Base-by-base conservation (phyloP, 2,329 filamentous ascomycete species). In the Clathrospora elynae region DNA sequence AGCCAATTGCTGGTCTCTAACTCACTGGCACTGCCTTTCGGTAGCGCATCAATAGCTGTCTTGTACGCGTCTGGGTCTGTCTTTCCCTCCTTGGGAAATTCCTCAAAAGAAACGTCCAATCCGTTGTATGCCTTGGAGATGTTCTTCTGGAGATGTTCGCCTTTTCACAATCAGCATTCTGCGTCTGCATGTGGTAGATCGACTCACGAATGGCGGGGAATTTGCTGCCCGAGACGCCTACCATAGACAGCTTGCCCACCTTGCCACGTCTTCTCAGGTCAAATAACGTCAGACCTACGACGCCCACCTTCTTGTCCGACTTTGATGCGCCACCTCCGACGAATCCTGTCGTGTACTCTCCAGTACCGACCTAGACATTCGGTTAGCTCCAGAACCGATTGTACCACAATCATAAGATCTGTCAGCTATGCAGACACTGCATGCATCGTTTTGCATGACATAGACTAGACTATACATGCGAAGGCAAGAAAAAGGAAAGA, bases 271-370 rank as follows among this genome's bases (percentile, higher is more conserved):
- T 81, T 47, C 91, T 84, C 55, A 96, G 78, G 70, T 96, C 91
- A 70, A 96, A 95, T 56, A 96, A 78, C 16, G 88, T 92, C 68
- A 96, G 75, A 26, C 88, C 91, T 12, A 96, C 91, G 7, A 96
- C 92, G 45, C 92, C 91, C 35, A 96, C 87, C 73, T 96, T 96
- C 77, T 96, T 96, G 78, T 96, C 92, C 35, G 90, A 95, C 8
- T 82, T 85, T 3, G 90, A 95, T 36, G 85, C 86, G 46, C 86
- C 87, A 48, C 84, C 85, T 44, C 88, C 90, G 43, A 96, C 90
- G 60, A 93, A 96, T 44, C 91, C 91, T 29, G 92, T 96, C 61
- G 92, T 96, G 79, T 96, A 96, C 79, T 96, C 91, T 64, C 91
- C 92, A 8, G 91, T 96, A 54, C 91, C 91, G 46, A 96, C 82